These are phyloP conservation scores for Zygosaccharomyces sapae DNA, from an alignment of 1,139 yeast genomes.

Conservation along the genomic window DNA sequence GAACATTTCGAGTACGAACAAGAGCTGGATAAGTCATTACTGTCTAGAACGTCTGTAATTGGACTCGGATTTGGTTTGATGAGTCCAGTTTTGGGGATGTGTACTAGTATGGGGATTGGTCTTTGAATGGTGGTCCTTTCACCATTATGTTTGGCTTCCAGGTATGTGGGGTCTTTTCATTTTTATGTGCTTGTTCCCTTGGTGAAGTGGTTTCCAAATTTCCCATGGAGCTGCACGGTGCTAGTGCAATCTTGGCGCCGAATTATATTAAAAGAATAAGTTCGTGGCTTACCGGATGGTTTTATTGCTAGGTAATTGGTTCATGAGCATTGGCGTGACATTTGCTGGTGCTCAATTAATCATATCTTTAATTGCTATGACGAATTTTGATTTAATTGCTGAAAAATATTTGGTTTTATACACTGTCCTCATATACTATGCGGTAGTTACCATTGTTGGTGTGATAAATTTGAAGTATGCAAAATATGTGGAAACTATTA, in stretches of 20 bases:
- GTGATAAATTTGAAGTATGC: slow-evolving; percentile 59
- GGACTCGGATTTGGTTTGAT: slow-evolving; percentile 72
- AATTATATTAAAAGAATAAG: slow-evolving; percentile 50
- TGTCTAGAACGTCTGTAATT: slow-evolving; percentile 57
- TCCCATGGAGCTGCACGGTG: slow-evolving; percentile 73
- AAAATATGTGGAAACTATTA: slow-evolving; percentile 56
- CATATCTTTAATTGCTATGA: slow-evolving; percentile 58
- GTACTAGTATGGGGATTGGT: slow-evolving; percentile 66
- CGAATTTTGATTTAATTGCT: slow-evolving; percentile 47
- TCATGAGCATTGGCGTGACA: slow-evolving; percentile 66
- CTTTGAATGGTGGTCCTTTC: slow-evolving; percentile 70
- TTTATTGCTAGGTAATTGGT: slow-evolving; percentile 70
- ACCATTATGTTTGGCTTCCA: slow-evolving; percentile 71
- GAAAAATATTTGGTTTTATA: slow-evolving; percentile 50
- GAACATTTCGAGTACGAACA: slow-evolving; percentile 72
- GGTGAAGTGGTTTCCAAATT: slow-evolving; percentile 71
- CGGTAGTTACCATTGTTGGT: slow-evolving; percentile 56
- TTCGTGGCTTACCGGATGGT: slow-evolving; percentile 79
- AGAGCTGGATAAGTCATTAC: slow-evolving; percentile 58
- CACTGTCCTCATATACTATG: slow-evolving; percentile 53
- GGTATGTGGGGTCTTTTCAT: slow-evolving; percentile 55
- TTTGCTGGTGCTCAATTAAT: slow-evolving; percentile 74
- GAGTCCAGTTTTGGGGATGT: slow-evolving; percentile 76
- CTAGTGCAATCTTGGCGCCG: slow-evolving; percentile 64
- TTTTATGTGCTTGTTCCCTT: slow-evolving; percentile 60